Conservation (phyloP, 805 yeast species). For the Monosporozyma aerobia region DNA sequence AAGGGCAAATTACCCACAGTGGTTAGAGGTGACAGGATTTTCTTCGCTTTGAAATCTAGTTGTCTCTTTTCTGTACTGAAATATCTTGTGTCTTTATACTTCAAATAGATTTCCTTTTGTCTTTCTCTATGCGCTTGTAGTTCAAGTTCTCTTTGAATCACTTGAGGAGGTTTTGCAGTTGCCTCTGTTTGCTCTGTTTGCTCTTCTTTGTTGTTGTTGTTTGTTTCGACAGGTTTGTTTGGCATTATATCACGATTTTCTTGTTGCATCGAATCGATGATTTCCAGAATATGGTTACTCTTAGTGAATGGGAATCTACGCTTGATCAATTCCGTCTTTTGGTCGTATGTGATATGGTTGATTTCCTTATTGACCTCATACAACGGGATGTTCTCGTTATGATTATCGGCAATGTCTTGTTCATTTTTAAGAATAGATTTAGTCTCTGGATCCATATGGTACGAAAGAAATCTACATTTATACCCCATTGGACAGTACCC, state of each 20-base stretch:
- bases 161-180: slow-evolving; percentile 12
- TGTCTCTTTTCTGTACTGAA: slow-evolving; percentile 74
- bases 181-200: no score
- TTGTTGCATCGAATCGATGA: slow-evolving; percentile 52
- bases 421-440: slow-evolving; percentile 30
- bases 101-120: slow-evolving; percentile 24
- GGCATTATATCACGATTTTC: slow-evolving; percentile 25
- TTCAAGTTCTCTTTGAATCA: slow-evolving; percentile 20
- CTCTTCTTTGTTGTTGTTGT: slow-evolving; percentile 17
- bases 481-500: slow-evolving; percentile 91
- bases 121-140: slow-evolving; percentile 27
- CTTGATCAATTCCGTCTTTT: slow-evolving; percentile 32
- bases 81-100: slow-evolving; percentile 70
- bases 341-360: slow-evolving; percentile 46
- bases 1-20: slow-evolving; percentile 96
- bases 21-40: slow-evolving; percentile 89
- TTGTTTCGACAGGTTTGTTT: slow-evolving; percentile 28
- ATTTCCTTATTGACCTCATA: slow-evolving; percentile 43
- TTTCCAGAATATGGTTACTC: slow-evolving; percentile 50
- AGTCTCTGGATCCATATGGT: slow-evolving; percentile 50
- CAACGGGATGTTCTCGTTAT: slow-evolving; percentile 12
- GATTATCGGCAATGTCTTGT: slow-evolving; percentile 21
- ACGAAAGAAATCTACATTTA: slow-evolving; percentile 82
- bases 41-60: slow-evolving; percentile 58
- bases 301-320: slow-evolving; percentile 50